These are phyloP conservation scores for Colletotrichum paranaense DNA, from an alignment of 2,329 filamentous ascomycete genomes.

Conservation along the genomic window DNA sequence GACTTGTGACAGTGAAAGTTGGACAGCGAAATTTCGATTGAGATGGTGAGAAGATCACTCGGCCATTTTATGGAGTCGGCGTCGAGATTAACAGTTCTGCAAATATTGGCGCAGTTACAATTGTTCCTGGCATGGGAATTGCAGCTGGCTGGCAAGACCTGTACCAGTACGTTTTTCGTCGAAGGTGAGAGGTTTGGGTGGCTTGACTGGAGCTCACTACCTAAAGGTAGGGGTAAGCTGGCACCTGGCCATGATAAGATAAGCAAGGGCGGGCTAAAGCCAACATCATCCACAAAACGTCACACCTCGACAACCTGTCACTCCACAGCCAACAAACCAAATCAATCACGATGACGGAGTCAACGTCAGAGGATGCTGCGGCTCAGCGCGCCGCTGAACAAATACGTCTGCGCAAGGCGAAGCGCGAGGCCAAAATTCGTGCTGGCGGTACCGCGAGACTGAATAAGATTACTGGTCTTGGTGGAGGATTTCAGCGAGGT, in stretches of 20 bases:
- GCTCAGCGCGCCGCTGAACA: slow-evolving; percentile 69
- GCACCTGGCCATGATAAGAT: slow-evolving; percentile 34
- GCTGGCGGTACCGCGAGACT: slow-evolving; percentile 77
- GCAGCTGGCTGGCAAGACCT: not conserved
- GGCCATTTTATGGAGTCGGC: not conserved
- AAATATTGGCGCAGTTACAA: not conserved
- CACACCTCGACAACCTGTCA: slow-evolving; percentile 12
- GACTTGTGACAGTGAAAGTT: not conserved
- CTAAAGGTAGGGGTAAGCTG: not conserved
- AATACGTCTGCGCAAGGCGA: slow-evolving; percentile 81
- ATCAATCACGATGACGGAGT: slow-evolving; percentile 52
- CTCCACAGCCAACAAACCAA: slow-evolving; percentile 13
- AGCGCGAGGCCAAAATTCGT: slow-evolving; percentile 82
- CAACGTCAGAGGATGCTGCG: slow-evolving; percentile 58
- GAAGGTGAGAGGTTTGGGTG: too few species aligned
- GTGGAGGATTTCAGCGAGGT: slow-evolving; percentile 65
- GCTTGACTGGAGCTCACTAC: not conserved
- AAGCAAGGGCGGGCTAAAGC: slow-evolving; percentile 16
- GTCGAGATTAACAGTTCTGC: not conserved
- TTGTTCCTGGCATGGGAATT: not conserved
- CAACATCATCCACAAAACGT: slow-evolving; percentile 32
- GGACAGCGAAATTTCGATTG: too few species aligned
- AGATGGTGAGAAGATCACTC: not conserved
- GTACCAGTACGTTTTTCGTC: too few species aligned
- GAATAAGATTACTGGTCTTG: slow-evolving; percentile 80